Evolutionary conservation across 2,329 filamentous ascomycete genomes (phyloP).

Genomic region (Lasiodiplodia hormozganensis): DNA sequence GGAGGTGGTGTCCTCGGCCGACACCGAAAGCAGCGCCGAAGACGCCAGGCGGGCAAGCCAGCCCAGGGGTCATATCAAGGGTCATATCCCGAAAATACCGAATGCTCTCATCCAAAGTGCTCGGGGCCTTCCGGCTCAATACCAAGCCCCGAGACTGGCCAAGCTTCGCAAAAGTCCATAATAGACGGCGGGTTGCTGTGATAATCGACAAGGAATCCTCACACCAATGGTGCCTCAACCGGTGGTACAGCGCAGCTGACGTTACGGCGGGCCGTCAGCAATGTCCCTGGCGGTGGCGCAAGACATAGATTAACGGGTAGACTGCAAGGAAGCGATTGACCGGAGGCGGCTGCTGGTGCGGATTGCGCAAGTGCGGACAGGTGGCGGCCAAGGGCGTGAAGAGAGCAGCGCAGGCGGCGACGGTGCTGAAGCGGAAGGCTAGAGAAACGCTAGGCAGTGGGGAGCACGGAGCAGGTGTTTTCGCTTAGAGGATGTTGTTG

Average conservation of each 20-base stretch:
- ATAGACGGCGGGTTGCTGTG: not conserved
- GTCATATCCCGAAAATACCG: not conserved
- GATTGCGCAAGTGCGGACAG: not conserved
- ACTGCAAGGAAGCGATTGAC: not conserved
- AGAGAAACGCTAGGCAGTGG: not conserved
- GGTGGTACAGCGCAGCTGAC: not conserved
- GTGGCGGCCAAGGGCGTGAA: not conserved
- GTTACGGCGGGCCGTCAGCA: not conserved
- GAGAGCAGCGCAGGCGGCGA: not conserved
- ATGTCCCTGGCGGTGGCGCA: not conserved
- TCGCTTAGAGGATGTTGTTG: constrained; percentile 2
- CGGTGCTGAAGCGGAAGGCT: not conserved
- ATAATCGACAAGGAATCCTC: not conserved
- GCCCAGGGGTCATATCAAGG: not conserved
- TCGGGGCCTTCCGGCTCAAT: not conserved
- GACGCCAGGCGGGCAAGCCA: not conserved
- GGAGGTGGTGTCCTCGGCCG: constrained; percentile 1
- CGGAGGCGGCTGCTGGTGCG: not conserved
- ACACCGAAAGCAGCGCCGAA: constrained; percentile 10
- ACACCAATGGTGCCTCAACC: not conserved
- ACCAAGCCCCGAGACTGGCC: too few relatives aligned
- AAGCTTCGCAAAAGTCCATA: not conserved
- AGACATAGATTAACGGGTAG: not conserved
- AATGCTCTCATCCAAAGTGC: not conserved
- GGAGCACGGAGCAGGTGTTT: not conserved